phyloP scores from a whole-genome alignment of 176 grass and related monocot genomes.

The Alopecurus myosuroides region DNA sequence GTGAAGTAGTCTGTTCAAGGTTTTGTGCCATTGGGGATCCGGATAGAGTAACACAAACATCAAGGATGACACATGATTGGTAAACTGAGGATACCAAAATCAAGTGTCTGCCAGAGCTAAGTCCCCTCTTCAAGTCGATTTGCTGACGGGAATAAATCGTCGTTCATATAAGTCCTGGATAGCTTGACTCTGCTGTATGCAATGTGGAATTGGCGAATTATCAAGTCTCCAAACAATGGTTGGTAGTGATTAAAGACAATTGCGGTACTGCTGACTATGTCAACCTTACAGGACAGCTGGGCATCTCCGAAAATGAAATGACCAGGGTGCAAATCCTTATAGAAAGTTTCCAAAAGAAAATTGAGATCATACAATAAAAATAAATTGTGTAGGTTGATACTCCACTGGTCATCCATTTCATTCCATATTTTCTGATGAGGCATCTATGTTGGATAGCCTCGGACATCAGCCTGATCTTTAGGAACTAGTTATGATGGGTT shows the following conservation, averaged over 20 bases:
- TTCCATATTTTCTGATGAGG: neutral
- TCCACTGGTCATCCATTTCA: neutral
- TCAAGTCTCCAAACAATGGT: neutral
- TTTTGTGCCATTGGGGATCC: conserved; percentile 21
- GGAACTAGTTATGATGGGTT: neutral
- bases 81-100: conserved; percentile 30
- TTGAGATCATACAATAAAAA: neutral
- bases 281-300: neutral
- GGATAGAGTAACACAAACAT: conserved; percentile 27
- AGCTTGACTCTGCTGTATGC: neutral
- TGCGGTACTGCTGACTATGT: neutral
- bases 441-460: neutral
- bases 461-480: neutral
- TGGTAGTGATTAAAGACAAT: neutral
- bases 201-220: neutral
- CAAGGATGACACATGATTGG: neutral
- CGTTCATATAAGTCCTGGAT: neutral
- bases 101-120: no score
- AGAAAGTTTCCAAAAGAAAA: neutral
- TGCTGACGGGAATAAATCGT: neutral
- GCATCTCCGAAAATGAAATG: neutral
- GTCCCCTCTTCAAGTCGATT: conserved; percentile 40
- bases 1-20: neutral
- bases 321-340: neutral
- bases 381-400: neutral